Conservation (phyloP, 202 grass and related monocot species). For the Setaria italica region DNA sequence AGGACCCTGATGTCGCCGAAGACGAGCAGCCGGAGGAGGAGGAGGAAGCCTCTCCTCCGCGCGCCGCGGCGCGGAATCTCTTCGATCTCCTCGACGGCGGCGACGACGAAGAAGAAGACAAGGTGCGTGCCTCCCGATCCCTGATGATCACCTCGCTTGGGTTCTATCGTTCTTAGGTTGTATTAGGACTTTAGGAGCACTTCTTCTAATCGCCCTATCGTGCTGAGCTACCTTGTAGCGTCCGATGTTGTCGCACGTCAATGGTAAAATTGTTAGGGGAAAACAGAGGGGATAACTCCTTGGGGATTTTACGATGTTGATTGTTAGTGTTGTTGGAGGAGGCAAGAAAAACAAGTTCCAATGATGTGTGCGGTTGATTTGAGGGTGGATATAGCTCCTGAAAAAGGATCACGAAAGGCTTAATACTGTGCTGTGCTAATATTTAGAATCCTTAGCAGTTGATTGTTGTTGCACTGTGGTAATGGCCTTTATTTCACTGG, state of each 20-base stretch:
- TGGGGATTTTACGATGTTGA: slow-evolving; percentile 10
- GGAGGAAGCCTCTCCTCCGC: slow-evolving; percentile 42
- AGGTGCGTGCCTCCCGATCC: slow-evolving; percentile 46
- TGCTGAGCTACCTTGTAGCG: slow-evolving; percentile 12
- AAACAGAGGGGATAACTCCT: background rate
- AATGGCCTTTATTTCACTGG: background rate
- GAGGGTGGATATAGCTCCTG: background rate
- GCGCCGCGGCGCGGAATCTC: slow-evolving; percentile 60
- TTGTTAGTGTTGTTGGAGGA: slow-evolving; percentile 19
- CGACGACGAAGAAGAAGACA: slow-evolving; percentile 56
- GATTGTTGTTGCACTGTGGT: slow-evolving; percentile 1
- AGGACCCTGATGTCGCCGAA: slow-evolving; percentile 39
- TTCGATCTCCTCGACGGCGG: slow-evolving; percentile 83
- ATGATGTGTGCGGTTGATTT: background rate
- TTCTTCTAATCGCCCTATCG: background rate
- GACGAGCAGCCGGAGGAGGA: slow-evolving; percentile 38
- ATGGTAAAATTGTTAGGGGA: slow-evolving; percentile 24
- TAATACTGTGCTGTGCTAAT: background rate
- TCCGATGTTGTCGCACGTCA: background rate
- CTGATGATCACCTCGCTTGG: background rate
- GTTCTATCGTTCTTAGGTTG: slow-evolving; percentile 5
- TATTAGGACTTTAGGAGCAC: background rate
- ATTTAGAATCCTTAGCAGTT: slow-evolving; percentile 15
- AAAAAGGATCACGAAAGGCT: background rate
- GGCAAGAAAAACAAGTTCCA: background rate